These are phyloP conservation scores for Sporothrix dimorphospora DNA, from an alignment of 2,329 filamentous ascomycete genomes.

Conservation along the genomic window DNA sequence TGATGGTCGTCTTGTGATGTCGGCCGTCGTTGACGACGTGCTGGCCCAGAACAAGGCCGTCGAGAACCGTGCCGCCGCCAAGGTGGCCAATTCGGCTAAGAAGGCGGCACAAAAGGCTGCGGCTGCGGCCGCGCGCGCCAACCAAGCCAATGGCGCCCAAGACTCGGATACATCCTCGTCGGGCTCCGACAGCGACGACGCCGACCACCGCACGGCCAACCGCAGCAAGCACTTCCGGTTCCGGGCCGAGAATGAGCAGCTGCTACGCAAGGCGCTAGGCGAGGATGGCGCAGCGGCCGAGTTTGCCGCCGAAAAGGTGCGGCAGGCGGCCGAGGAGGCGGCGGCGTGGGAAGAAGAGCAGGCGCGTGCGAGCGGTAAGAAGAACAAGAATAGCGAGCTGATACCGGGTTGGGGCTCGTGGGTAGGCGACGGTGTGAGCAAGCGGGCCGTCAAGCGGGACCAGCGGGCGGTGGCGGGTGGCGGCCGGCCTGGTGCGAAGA, in stretches of 20 bases:
- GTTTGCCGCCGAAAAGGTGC: conserved; percentile 79
- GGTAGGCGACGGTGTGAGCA: conserved; percentile 81
- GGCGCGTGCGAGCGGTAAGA: neutral
- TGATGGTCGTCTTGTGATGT: conserved; percentile 22
- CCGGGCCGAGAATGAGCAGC: conserved; percentile 63
- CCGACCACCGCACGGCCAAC: conserved; percentile 42
- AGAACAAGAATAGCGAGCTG: conserved; percentile 76
- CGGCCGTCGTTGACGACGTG: conserved; percentile 17
- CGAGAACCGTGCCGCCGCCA: neutral
- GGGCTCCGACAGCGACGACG: conserved; percentile 30
- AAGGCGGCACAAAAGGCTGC: conserved; percentile 30
- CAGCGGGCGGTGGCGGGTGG: conserved; percentile 32
- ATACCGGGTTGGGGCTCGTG: conserved; percentile 93
- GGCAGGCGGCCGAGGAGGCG: conserved; percentile 72
- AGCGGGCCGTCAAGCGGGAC: conserved; percentile 67
- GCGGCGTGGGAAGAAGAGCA: conserved; percentile 79
- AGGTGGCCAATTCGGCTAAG: neutral
- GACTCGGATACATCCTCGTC: conserved; percentile 41
- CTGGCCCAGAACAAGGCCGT: conserved; percentile 24
- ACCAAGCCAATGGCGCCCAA: conserved; percentile 36
- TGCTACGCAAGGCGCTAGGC: conserved; percentile 77
- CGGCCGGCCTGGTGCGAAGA: conserved; percentile 56
- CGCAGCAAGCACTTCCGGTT: conserved; percentile 49
- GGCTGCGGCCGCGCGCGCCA: conserved; percentile 36
- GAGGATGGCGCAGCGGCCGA: conserved; percentile 81